A percentile compares a stretch with the other conserved stretches of the same genome.
phyloP scores from a whole-genome alignment of 306 rosid species.

The Quercus dentata region DNA sequence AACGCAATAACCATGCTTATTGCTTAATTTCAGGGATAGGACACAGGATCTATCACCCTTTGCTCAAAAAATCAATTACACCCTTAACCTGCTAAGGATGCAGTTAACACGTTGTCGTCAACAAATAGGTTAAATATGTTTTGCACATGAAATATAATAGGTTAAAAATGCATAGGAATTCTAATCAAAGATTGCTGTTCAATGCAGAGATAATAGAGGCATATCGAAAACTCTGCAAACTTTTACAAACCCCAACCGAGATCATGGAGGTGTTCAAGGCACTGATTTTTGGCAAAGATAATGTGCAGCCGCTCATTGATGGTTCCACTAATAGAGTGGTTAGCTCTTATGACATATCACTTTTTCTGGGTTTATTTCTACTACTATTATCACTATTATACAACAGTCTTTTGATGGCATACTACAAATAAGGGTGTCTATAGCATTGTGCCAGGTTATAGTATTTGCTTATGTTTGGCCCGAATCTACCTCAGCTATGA shows the following conservation, averaged over 20 bases:
- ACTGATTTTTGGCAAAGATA: slow-evolving; percentile 9
- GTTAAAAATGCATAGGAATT: not conserved
- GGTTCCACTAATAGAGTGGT: slow-evolving; percentile 41
- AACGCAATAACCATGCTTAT: not conserved
- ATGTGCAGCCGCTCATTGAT: slow-evolving; percentile 31
- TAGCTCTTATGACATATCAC: not conserved
- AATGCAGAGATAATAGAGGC: slow-evolving; percentile 23
- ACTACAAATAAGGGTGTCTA: too few relatives aligned
- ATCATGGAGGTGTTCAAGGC: slow-evolving; percentile 28
- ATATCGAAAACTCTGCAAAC: not conserved
- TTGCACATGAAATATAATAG: not conserved
- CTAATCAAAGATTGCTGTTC: not conserved
- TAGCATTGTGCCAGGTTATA: too few relatives aligned
- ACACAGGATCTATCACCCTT: slow-evolving; percentile 36
- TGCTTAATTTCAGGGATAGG: slow-evolving; percentile 24
- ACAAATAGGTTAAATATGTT: slow-evolving; percentile 33
- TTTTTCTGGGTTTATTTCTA: too few relatives aligned
- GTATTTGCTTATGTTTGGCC: too few relatives aligned
- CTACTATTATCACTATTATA: too few relatives aligned
- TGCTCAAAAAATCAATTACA: slow-evolving; percentile 43
- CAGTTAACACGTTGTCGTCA: slow-evolving; percentile 14
- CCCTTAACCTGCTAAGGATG: slow-evolving; percentile 38
- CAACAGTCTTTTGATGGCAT: too few relatives aligned
- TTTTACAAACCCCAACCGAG: slow-evolving; percentile 31
- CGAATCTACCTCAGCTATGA: too few relatives aligned